phyloP scores from a whole-genome alignment of 1,284 basidiomycete species.

The Porogramme epimiltina region DNA sequence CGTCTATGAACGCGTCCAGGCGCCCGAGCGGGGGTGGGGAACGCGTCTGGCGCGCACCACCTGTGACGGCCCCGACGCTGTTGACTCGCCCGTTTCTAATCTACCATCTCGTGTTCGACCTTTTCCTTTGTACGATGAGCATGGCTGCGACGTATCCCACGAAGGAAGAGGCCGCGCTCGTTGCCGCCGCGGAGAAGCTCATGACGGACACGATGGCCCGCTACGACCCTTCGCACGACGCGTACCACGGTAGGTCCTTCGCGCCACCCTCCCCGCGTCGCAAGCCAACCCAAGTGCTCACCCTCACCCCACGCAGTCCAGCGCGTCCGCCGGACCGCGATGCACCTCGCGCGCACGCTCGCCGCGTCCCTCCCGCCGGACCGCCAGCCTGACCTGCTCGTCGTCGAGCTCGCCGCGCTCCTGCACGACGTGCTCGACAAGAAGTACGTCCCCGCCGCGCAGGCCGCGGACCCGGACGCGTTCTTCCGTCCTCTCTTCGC shows the following conservation, averaged over 20 bases:
- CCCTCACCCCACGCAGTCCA: slow-evolving; percentile 52
- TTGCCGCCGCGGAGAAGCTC: slow-evolving; percentile 66
- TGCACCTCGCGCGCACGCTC: slow-evolving; percentile 62
- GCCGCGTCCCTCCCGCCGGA: slow-evolving; percentile 26
- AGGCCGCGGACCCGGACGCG: slow-evolving; percentile 60
- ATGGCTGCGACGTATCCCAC: slow-evolving; percentile 36
- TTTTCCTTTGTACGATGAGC: background rate
- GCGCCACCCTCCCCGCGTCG: background rate
- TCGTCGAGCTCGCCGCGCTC: slow-evolving; percentile 82
- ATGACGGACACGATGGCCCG: slow-evolving; percentile 79
- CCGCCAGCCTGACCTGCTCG: slow-evolving; percentile 62
- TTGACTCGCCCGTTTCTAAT: too few relatives aligned
- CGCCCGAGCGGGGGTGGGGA: background rate
- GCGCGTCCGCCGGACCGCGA: slow-evolving; percentile 77
- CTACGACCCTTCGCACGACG: slow-evolving; percentile 92
- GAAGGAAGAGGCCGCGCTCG: slow-evolving; percentile 41
- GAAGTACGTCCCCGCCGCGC: slow-evolving; percentile 71
- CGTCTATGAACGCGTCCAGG: slow-evolving; percentile 1
- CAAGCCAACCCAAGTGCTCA: background rate
- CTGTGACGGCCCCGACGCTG: too few relatives aligned
- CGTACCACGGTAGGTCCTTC: slow-evolving; percentile 71
- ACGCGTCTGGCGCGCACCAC: background rate
- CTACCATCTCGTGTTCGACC: too few relatives aligned
- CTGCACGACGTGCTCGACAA: slow-evolving; percentile 90
- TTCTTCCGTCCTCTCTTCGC: slow-evolving; percentile 73